phyloP scores from a whole-genome alignment of 2,329 filamentous ascomycete genomes.

The Claviceps sp. region DNA sequence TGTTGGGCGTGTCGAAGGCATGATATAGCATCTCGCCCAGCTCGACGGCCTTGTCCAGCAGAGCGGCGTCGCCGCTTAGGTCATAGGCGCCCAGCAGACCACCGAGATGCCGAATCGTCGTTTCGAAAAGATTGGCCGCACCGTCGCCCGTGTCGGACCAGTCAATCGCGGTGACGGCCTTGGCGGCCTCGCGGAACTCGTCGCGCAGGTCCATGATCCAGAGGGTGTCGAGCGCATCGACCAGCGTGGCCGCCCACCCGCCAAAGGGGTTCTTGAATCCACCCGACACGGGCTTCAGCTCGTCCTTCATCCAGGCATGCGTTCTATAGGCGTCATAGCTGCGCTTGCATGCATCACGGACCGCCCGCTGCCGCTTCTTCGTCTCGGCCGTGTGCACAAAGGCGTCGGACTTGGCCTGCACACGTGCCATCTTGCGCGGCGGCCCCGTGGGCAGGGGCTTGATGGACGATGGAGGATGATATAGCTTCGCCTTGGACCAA shows the following conservation, averaged over 20 bases:
- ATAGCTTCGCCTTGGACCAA: conserved; percentile 16
- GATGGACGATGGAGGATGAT: conserved; percentile 18
- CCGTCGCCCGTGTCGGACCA: conserved; percentile 32
- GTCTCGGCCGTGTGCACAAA: conserved; percentile 9
- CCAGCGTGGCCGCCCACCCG: conserved; percentile 44
- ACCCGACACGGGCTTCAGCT: conserved; percentile 35
- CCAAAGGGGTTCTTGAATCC: conserved; percentile 34
- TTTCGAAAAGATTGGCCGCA: conserved; percentile 40
- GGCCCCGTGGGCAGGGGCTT: conserved; percentile 17
- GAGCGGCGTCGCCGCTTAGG: conserved; percentile 28
- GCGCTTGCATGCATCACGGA: conserved; percentile 27
- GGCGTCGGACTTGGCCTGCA: conserved; percentile 16
- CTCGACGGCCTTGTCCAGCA: conserved; percentile 36
- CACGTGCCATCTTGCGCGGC: conserved; percentile 13
- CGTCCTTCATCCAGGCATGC: conserved; percentile 40
- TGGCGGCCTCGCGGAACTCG: conserved; percentile 42
- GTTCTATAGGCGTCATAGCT: conserved; percentile 37
- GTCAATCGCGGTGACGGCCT: conserved; percentile 34
- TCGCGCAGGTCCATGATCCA: conserved; percentile 47
- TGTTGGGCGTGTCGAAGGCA: conserved; percentile 41
- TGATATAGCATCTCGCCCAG: conserved; percentile 41
- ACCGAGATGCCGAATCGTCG: conserved; percentile 33
- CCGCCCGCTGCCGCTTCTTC: conserved; percentile 22
- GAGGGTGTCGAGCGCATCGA: conserved; percentile 48
- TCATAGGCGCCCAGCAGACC: conserved; percentile 39